phyloP scores from a whole-genome alignment of 2,329 filamentous ascomycete genomes.

The Colletotrichum chrysophilum region DNA sequence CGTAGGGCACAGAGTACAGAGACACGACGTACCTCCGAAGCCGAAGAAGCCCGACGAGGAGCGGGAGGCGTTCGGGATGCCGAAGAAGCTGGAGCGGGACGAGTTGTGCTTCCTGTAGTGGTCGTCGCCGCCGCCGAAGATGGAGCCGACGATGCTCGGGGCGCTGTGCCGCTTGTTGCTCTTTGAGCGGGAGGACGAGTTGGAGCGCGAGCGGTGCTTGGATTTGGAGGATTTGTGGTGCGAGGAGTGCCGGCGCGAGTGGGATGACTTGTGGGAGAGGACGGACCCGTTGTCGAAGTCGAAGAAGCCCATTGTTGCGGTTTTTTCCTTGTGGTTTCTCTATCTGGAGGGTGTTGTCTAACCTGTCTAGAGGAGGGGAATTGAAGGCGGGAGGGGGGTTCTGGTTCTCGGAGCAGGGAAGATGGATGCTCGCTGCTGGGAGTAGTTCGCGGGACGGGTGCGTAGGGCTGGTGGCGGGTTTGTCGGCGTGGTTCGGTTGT shows the following conservation, averaged over 20 bases:
- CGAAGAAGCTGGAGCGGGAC: slow-evolving; percentile 52
- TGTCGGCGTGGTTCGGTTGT: not conserved
- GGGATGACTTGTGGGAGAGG: slow-evolving; percentile 20
- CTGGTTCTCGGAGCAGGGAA: not conserved
- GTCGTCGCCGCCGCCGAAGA: slow-evolving; percentile 46
- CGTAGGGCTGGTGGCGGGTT: not conserved
- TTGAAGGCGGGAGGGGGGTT: not conserved
- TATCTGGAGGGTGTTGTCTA: not conserved
- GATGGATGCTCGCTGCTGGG: not conserved
- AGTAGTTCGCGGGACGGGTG: not conserved
- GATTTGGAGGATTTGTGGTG: slow-evolving; percentile 8
- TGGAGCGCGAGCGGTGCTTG: slow-evolving; percentile 44
- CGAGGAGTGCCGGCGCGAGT: slow-evolving; percentile 22
- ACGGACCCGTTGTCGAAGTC: slow-evolving; percentile 23
- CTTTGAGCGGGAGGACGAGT: slow-evolving; percentile 40
- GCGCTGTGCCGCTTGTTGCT: slow-evolving; percentile 32
- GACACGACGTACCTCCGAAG: slow-evolving; percentile 33
- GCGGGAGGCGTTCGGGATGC: slow-evolving; percentile 47
- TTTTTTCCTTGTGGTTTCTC: not conserved
- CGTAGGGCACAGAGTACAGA: not conserved
- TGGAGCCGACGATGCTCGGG: slow-evolving; percentile 45
- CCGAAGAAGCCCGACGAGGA: slow-evolving; percentile 49
- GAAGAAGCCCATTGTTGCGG: slow-evolving; percentile 21
- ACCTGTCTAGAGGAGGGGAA: not conserved
- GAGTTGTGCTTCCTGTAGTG: slow-evolving; percentile 43